These are phyloP conservation scores for Silene latifolia DNA, from an alignment of 148 eudicot species.

Conservation along the genomic window DNA sequence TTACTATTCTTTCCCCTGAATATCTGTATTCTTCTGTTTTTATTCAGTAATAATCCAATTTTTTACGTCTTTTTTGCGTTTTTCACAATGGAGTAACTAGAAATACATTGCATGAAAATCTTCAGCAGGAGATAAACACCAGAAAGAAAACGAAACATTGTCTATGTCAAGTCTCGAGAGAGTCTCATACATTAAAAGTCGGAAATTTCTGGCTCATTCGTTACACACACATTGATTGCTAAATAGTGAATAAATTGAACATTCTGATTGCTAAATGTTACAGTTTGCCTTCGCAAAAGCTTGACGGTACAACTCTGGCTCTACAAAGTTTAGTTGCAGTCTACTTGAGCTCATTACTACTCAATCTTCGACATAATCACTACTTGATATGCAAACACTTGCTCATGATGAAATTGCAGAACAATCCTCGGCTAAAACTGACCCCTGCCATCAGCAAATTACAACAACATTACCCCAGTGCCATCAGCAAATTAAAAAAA, in stretches of 20 bases:
- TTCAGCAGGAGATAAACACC: too few species aligned
- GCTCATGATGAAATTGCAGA: not conserved
- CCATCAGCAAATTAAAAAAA: not conserved
- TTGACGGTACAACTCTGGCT: not conserved
- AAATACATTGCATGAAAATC: not conserved
- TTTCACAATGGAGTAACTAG: too few species aligned
- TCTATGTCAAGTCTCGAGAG: too few species aligned
- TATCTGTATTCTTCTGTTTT: conserved; percentile 11
- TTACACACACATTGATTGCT: too few species aligned
- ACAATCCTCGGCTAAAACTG: not conserved
- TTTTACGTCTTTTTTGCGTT: too few species aligned
- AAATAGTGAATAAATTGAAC: too few species aligned
- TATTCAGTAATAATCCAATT: not conserved
- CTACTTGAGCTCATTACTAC: not conserved
- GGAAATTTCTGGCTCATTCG: too few species aligned
- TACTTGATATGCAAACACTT: not conserved
- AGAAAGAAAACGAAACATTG: too few species aligned
- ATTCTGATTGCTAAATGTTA: too few species aligned
- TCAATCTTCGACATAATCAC: not conserved
- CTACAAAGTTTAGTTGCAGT: not conserved
- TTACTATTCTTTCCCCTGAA: conserved; percentile 5
- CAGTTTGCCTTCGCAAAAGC: too few species aligned
- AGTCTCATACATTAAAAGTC: too few species aligned
- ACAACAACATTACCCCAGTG: too few species aligned
- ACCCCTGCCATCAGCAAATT: not conserved